Evolutionary conservation across 306 rosid species (phyloP), one percentile per base, ranked within the genome.

Genomic region (Fragaria iinumae): DNA sequence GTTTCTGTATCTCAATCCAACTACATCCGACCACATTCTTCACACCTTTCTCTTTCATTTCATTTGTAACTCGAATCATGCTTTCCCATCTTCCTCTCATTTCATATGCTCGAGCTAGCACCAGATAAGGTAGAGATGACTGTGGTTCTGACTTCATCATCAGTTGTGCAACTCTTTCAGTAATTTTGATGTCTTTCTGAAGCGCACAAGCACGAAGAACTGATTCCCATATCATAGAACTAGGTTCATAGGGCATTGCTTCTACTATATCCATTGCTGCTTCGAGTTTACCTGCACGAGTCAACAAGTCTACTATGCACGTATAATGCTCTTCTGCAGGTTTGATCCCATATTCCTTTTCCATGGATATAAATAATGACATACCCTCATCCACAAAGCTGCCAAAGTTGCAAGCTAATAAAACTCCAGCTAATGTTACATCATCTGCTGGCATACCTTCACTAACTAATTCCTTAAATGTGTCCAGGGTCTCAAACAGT

Each of bases 41-140:
- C 52, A 74, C 44, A 25, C 77, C 79, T 75, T 74, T 84, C 55
- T 59, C 80, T 80, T 81, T 82, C 83, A 78, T 70, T 66, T 86
- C 87, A 69, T 87, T 88, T 71, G 85, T 90, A 69, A 85, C 83
- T 44, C 90, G 87, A 82, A 91, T 81, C 72, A 80, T 72, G 75
- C 92, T 87, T 87, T 93, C 96, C 98, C 98, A 93, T 80, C 72
- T 80, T 62, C 91, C 92, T 75, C 86, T 85, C 83, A 84, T 81
- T 69, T 80, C 84, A 85, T 88, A 93, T 55, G 84, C 87, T 55
- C 67, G 83, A 71, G 89, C 90, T 81, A 90, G 77, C 47, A 87
- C 89, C 65, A 81, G 43, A 83, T 88, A 89, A 44, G 96, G 98
- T 47, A 91, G 72, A 71, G 84, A 66, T 71, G 85, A 82, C 4